phyloP scores from a whole-genome alignment of 1,284 basidiomycete species.

The Limonomyces culmigenus region DNA sequence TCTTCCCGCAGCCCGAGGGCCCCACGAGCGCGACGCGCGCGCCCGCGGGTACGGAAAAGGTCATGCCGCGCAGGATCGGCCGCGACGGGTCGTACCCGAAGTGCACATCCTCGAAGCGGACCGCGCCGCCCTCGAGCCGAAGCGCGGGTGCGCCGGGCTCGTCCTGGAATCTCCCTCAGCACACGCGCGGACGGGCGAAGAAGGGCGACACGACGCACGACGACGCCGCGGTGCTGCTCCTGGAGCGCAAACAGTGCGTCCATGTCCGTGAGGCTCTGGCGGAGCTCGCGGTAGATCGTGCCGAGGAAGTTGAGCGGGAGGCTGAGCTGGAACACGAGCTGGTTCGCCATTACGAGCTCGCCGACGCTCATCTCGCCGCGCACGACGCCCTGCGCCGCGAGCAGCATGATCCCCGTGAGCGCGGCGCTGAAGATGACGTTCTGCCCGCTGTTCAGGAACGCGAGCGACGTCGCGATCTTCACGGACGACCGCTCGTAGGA shows the following conservation, averaged over 20 bases:
- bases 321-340: slow-evolving; percentile 96
- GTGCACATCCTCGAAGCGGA: slow-evolving; percentile 83
- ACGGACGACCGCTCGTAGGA: slow-evolving; percentile 85
- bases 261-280: slow-evolving; percentile 95
- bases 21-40: slow-evolving; percentile 95
- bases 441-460: slow-evolving; percentile 91
- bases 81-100: slow-evolving; percentile 87
- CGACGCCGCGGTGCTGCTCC: slow-evolving; percentile 61
- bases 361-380: slow-evolving; percentile 94
- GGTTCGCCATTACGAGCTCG: slow-evolving; percentile 97
- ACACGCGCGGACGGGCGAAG: background rate
- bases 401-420: slow-evolving; percentile 88
- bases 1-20: slow-evolving; percentile 96
- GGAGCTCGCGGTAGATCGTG: slow-evolving; percentile 90
- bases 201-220: slow-evolving; percentile 21
- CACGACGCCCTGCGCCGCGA: slow-evolving; percentile 88
- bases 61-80: slow-evolving; percentile 78
- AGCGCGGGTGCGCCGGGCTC: slow-evolving; percentile 53
- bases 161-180: slow-evolving; percentile 34
- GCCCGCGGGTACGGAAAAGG: slow-evolving; percentile 90
- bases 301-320: slow-evolving; percentile 94
- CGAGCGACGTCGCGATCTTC: slow-evolving; percentile 90
- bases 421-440: slow-evolving; percentile 92
- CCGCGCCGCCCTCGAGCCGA: slow-evolving; percentile 64
- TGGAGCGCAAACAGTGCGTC: slow-evolving; percentile 89